These are phyloP conservation scores for Butyriboletus loyo DNA, from an alignment of 768 basidiomycete genomes.

Conservation along the genomic window DNA sequence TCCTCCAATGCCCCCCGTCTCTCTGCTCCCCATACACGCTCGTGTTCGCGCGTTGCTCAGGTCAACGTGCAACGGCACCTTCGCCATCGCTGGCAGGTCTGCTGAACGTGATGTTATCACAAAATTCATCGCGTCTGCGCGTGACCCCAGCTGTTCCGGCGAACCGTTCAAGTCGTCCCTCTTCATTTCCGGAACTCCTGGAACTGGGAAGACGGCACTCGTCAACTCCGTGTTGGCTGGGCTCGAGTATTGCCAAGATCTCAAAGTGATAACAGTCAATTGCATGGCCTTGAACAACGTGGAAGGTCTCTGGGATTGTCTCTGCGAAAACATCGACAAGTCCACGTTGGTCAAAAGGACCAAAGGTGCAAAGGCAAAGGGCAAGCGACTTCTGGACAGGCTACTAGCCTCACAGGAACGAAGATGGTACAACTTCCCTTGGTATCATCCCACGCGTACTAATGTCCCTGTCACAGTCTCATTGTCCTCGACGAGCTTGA, in stretches of 20 bases:
- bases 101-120: conserved; percentile 56
- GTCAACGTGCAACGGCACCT: conserved; percentile 57
- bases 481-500: conserved; percentile 87
- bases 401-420: conserved; percentile 40
- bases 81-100: conserved; percentile 65
- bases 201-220: conserved; percentile 89
- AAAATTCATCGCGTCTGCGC: conserved; percentile 57
- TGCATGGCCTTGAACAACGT: conserved; percentile 75
- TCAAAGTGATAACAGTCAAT: conserved; percentile 61
- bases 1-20: conserved; percentile 53
- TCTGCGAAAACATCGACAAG: conserved; percentile 52
- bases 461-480: conserved; percentile 43
- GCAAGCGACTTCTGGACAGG: conserved; percentile 45
- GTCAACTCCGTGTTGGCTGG: conserved; percentile 62
- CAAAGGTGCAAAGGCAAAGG: conserved; percentile 43
- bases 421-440: conserved; percentile 46
- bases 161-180: conserved; percentile 44
- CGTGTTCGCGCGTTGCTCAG: conserved; percentile 71
- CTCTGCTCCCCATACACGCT: conserved; percentile 47
- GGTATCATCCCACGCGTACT: conserved; percentile 12
- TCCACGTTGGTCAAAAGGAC: conserved; percentile 35
- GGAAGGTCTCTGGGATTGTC: conserved; percentile 67
- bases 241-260: conserved; percentile 35
- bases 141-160: conserved; percentile 26
- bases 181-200: conserved; percentile 91